A percentile compares a stretch with the other conserved stretches of the same genome.
Evolutionary conservation across 176 grass and related monocot species (phyloP).

Genomic region (Puccinellia tenuiflora): DNA sequence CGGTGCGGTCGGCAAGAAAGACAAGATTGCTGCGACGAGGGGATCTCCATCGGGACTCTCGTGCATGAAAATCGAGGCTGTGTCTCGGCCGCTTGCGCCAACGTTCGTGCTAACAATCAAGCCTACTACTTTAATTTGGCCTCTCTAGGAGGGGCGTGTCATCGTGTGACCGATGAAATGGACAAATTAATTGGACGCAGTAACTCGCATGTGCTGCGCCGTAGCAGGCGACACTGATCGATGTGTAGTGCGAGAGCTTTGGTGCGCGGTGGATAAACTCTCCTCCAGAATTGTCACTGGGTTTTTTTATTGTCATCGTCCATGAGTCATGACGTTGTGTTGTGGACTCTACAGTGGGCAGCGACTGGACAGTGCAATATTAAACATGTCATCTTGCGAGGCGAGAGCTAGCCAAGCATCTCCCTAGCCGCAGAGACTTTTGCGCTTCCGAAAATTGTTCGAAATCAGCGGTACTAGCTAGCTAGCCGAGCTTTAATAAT

Average conservation of each 20-base stretch:
- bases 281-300: background rate
- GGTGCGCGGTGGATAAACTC: background rate
- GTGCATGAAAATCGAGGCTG: background rate
- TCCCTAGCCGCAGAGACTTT: background rate
- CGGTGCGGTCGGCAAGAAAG: slow-evolving; percentile 18
- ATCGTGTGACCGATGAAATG: background rate
- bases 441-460: background rate
- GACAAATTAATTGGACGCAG: background rate
- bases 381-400: background rate
- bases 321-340: background rate
- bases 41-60: background rate
- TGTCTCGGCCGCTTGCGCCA: background rate
- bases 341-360: background rate
- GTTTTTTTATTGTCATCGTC: background rate
- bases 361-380: background rate
- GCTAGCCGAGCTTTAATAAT: slow-evolving; percentile 11
- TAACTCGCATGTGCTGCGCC: slow-evolving; percentile 18
- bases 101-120: background rate
- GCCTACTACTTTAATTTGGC: background rate
- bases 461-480: background rate
- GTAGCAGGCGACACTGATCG: background rate
- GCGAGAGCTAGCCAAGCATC: background rate
- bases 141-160: background rate
- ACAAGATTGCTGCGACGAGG: slow-evolving; percentile 17
- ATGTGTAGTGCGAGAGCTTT: background rate